phyloP scores from a whole-genome alignment of 768 basidiomycete genomes.

The Amanita rimosa region DNA sequence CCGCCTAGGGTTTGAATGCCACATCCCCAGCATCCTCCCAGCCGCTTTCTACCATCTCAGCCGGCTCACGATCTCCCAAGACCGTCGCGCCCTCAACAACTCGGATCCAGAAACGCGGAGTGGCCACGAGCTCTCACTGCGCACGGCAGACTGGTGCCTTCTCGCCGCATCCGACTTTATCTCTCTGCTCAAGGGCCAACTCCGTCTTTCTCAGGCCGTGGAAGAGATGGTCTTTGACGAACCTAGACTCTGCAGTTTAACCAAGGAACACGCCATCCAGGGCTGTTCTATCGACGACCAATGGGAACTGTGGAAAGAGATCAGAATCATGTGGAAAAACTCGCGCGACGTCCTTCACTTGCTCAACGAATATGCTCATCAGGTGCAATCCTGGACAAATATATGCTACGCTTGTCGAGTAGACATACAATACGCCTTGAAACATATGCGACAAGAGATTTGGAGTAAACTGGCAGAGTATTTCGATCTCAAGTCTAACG shows the following conservation, averaged over 20 bases:
- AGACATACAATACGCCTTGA: not conserved
- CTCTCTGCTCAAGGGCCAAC: not conserved
- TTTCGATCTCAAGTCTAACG: not conserved
- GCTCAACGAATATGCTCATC: not conserved
- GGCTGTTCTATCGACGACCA: not conserved
- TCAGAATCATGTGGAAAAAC: not conserved
- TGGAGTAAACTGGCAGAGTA: not conserved
- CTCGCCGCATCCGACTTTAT: not conserved
- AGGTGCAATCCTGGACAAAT: not conserved
- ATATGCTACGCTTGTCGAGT: not conserved
- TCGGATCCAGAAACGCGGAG: not conserved
- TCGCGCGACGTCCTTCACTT: not conserved
- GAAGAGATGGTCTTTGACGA: not conserved
- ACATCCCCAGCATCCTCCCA: conserved; percentile 2
- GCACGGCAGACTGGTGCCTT: not conserved
- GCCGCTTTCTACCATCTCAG: conserved; percentile 7
- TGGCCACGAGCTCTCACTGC: not conserved
- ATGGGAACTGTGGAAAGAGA: not conserved
- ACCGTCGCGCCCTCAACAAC: not conserved
- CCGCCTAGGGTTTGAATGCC: conserved; percentile 4
- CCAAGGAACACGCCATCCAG: not conserved
- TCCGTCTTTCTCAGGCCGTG: not conserved
- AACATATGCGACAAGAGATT: not conserved
- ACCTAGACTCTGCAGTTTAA: not conserved
- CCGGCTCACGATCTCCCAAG: not conserved